Evolutionary conservation across 305 asterid species (phyloP).

Genomic region (Fraxinus greggii): DNA sequence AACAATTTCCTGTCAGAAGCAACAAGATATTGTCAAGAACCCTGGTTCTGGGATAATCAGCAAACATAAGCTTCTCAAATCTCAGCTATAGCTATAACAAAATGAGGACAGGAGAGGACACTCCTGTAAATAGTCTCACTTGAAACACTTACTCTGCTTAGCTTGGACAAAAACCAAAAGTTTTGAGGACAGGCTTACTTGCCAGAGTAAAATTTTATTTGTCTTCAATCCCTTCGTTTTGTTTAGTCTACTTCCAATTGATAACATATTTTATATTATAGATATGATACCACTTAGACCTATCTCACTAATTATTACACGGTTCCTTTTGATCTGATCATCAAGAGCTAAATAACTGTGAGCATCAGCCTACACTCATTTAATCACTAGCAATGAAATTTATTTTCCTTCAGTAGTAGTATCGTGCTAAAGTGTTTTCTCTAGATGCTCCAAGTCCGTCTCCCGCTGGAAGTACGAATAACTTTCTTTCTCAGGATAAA

Average conservation of each 20-base stretch:
- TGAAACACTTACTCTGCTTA: background rate
- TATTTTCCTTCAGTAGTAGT: background rate
- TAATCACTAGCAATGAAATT: background rate
- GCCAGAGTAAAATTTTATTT: background rate
- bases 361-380: background rate
- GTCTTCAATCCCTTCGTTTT: background rate
- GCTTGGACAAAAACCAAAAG: background rate
- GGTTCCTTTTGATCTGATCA: background rate
- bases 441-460: background rate
- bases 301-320: background rate
- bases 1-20: constrained; percentile 20
- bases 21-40: constrained; percentile 19
- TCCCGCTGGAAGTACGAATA: background rate
- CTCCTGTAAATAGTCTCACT: background rate
- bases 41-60: constrained; percentile 13
- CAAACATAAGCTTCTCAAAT: constrained; percentile 13
- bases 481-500: background rate
- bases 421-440: background rate
- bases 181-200: background rate
- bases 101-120: background rate
- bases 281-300: background rate
- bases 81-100: background rate
- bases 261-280: background rate
- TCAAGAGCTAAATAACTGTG: background rate
- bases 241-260: background rate